Evolutionary conservation across 257 asterid genomes (phyloP).

Genomic region (Salvia rosmarinus): DNA sequence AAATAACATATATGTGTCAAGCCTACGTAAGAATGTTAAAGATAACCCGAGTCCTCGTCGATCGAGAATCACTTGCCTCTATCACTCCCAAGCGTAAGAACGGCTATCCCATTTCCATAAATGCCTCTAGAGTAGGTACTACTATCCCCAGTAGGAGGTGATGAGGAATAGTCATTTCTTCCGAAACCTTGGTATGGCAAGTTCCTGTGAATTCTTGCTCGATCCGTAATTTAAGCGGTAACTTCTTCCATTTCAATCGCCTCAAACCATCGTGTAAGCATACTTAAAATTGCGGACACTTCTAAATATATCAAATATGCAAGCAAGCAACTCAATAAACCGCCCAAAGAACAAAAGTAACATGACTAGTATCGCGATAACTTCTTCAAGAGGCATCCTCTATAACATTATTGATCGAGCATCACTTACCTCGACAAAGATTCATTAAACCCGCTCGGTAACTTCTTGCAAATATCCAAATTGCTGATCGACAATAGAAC

Average conservation of each 20-base stretch:
- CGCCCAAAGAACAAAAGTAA: background rate
- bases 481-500: constrained; percentile 65
- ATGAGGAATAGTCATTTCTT: constrained; percentile 63
- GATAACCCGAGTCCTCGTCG: constrained; percentile 83
- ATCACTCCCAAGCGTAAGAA: constrained; percentile 67
- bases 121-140: constrained; percentile 51
- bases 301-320: constrained; percentile 19
- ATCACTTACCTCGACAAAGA: constrained; percentile 58
- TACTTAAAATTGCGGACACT: constrained; percentile 24
- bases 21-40: constrained; percentile 27
- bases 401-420: constrained; percentile 15
- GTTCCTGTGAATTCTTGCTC: constrained; percentile 57
- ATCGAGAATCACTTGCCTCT: constrained; percentile 75
- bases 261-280: constrained; percentile 35
- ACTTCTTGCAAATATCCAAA: constrained; percentile 74
- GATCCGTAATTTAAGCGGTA: constrained; percentile 52
- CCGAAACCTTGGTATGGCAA: constrained; percentile 57
- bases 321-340: constrained; percentile 26
- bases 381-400: constrained; percentile 3
- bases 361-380: background rate
- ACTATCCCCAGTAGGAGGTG: constrained; percentile 76
- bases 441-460: constrained; percentile 61
- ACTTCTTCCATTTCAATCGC: constrained; percentile 71
- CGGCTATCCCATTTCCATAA: constrained; percentile 86
- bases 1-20: background rate